Evolutionary conservation across 2,329 filamentous ascomycete species (phyloP).

Genomic region (Botrytis porri): DNA sequence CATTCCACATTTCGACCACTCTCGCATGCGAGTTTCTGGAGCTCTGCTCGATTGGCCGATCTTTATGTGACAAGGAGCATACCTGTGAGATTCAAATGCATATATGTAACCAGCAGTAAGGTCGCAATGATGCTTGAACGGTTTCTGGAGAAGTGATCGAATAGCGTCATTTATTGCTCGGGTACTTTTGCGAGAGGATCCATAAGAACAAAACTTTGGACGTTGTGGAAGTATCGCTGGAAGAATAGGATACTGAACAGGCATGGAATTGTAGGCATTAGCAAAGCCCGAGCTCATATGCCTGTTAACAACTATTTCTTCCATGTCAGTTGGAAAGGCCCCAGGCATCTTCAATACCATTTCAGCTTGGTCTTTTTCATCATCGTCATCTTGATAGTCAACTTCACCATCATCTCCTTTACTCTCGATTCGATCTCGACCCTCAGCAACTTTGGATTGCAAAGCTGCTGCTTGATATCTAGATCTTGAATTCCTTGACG

Average conservation of each 20-base stretch:
- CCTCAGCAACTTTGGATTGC: neutral
- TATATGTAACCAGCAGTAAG: slow-evolving; percentile 2
- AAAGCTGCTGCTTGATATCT: neutral
- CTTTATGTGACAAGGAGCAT: slow-evolving; percentile 19
- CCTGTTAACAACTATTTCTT: no score
- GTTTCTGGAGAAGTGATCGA: neutral
- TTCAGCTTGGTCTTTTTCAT: neutral
- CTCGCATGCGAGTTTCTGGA: slow-evolving; percentile 12
- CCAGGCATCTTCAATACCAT: neutral
- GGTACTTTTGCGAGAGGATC: neutral
- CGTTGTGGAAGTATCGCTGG: neutral
- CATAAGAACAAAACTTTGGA: neutral
- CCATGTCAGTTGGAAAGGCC: neutral
- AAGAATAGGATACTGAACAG: neutral
- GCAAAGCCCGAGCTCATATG: neutral
- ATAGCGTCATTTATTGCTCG: slow-evolving; percentile 11
- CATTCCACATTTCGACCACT: slow-evolving; percentile 21
- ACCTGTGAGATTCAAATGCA: neutral
- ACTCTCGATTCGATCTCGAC: neutral
- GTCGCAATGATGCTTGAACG: neutral
- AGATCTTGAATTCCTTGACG: neutral
- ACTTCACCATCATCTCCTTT: neutral
- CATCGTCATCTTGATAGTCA: neutral
- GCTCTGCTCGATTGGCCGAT: slow-evolving; percentile 20
- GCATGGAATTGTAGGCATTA: neutral